Conservation (phyloP, 306 rosid species). For the Cucurbita moschata region DNA sequence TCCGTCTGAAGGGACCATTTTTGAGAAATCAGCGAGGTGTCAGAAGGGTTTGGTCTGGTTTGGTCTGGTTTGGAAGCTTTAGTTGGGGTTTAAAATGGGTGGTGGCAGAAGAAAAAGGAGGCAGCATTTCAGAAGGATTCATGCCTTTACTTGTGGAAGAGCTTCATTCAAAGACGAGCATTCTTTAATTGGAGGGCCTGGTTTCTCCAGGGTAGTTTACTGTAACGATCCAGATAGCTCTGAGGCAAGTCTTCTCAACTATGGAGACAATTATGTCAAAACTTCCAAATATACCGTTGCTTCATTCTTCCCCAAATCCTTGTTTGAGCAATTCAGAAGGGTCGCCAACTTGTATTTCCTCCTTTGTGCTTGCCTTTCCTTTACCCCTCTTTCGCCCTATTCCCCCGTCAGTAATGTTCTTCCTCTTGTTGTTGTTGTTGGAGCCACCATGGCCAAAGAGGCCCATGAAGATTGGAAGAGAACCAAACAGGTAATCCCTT, state of each 20-base stretch:
- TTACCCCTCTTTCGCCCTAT: slow-evolving; percentile 73
- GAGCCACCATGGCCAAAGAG: slow-evolving; percentile 86
- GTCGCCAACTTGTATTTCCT: slow-evolving; percentile 83
- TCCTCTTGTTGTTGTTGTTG: slow-evolving; percentile 71
- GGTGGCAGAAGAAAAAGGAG: slow-evolving; percentile 40
- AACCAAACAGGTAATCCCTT: slow-evolving; percentile 54
- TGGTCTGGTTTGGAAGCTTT: neutral
- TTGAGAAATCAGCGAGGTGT: neutral
- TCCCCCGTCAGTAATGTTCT: slow-evolving; percentile 63
- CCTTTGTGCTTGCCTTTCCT: slow-evolving; percentile 59
- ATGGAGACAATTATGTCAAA: slow-evolving; percentile 65
- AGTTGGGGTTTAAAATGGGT: slow-evolving; percentile 24
- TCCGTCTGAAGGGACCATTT: no score
- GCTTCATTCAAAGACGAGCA: slow-evolving; percentile 60
- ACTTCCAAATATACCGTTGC: slow-evolving; percentile 71
- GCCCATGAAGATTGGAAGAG: slow-evolving; percentile 68
- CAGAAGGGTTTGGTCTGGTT: neutral
- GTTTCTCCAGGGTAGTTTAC: slow-evolving; percentile 71
- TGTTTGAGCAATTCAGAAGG: slow-evolving; percentile 90
- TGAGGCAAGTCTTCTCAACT: slow-evolving; percentile 26
- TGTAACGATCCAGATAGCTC: slow-evolving; percentile 55
- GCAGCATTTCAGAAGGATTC: slow-evolving; percentile 67
- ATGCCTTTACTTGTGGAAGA: slow-evolving; percentile 63
- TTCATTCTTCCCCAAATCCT: slow-evolving; percentile 71
- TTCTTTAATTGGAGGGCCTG: slow-evolving; percentile 84